phyloP scores from a whole-genome alignment of 805 yeast species.

The Pichia nakasei region DNA sequence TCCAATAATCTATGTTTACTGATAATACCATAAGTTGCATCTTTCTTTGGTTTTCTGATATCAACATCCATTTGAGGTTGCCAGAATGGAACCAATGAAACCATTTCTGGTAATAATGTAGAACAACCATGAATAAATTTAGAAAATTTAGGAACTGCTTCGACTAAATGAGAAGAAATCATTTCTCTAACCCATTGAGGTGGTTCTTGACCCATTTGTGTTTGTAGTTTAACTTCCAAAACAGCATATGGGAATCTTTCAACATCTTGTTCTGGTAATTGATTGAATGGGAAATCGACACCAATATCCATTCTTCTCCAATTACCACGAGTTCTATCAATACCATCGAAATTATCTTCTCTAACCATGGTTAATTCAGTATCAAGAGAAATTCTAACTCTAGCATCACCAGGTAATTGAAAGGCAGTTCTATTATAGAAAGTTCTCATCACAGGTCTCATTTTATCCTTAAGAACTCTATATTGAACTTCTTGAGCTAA shows the following conservation, averaged over 20 bases:
- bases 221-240: conserved; percentile 91
- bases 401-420: conserved; percentile 98
- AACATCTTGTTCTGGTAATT: conserved; percentile 74
- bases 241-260: conserved; percentile 97
- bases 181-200: conserved; percentile 95
- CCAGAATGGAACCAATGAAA: conserved; percentile 91
- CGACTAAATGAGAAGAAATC: conserved; percentile 87
- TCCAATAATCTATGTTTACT: conserved; percentile 29
- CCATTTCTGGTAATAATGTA: conserved; percentile 75
- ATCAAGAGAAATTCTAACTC: conserved; percentile 96
- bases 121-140: conserved; percentile 97
- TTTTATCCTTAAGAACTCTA: conserved; percentile 69
- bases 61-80: conserved; percentile 94
- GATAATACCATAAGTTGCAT: conserved; percentile 55
- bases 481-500: conserved; percentile 92
- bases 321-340: conserved; percentile 80
- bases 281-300: conserved; percentile 89
- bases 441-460: conserved; percentile 91
- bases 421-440: conserved; percentile 98
- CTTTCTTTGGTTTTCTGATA: conserved; percentile 75
- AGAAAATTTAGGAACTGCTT: conserved; percentile 96
- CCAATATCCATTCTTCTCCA: conserved; percentile 99
- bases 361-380: conserved; percentile 96
- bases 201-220: conserved; percentile 98
- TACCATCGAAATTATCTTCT: conserved; percentile 94